phyloP scores from a whole-genome alignment of 345 rosid genomes.

The Salix brachista region DNA sequence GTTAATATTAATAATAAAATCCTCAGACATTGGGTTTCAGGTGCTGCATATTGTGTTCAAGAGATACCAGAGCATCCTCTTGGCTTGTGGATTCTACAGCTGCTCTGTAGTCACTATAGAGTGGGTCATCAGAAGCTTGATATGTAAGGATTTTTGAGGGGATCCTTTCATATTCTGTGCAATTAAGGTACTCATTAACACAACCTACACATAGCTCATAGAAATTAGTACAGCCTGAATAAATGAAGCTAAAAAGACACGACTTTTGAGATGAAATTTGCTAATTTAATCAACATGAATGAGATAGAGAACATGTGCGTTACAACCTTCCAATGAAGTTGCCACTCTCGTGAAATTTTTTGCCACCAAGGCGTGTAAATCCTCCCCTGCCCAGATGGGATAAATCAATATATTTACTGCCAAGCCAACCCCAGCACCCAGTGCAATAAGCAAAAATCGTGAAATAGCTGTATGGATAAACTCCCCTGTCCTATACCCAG shows the following conservation, averaged over 20 bases:
- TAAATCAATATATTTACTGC: conserved; percentile 74
- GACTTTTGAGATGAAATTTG: not conserved
- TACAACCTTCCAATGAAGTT: conserved; percentile 74
- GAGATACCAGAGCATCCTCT: conserved; percentile 81
- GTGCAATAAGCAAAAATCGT: conserved; percentile 74
- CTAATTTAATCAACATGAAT: not conserved
- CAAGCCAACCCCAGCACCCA: conserved; percentile 79
- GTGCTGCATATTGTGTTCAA: conserved; percentile 1
- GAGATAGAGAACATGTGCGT: not conserved
- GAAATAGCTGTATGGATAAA: conserved; percentile 66
- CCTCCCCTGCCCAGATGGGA: conserved; percentile 99
- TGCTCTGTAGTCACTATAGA: conserved; percentile 81
- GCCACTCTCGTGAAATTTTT: conserved; percentile 85
- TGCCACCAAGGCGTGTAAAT: conserved; percentile 77
- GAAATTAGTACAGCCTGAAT: conserved; percentile 14
- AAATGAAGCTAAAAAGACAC: not conserved
- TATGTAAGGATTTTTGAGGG: conserved; percentile 86
- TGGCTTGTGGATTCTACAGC: conserved; percentile 86
- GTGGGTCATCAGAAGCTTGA: conserved; percentile 84
- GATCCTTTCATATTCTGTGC: conserved; percentile 63
- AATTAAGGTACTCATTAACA: conserved; percentile 65
- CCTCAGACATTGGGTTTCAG: not conserved
- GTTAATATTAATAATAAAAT: conserved; percentile 8
- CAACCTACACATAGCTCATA: conserved; percentile 45
- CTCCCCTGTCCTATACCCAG: conserved; percentile 80